These are phyloP conservation scores for Pilasporangium apinafurcum DNA, from an alignment of 352 stramenopile species.

Conservation along the genomic window DNA sequence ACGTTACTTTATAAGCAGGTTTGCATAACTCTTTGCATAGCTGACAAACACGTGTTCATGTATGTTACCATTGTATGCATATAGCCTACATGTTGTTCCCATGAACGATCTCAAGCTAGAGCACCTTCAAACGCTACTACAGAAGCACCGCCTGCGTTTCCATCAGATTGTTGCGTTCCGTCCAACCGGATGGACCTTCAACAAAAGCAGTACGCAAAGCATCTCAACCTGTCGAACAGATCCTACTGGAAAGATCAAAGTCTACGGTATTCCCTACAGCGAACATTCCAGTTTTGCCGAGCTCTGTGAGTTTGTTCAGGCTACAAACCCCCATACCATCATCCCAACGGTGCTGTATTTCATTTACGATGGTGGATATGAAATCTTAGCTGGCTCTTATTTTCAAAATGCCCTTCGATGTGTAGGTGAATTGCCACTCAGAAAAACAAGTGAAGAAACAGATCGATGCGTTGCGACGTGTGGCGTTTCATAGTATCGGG, in stretches of 20 bases:
- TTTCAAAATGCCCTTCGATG: not conserved
- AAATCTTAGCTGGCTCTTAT: not conserved
- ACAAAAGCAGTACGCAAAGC: slow-evolving; percentile 26
- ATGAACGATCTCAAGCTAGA: slow-evolving; percentile 94
- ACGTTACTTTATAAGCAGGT: slow-evolving; percentile 7
- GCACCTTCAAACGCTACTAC: slow-evolving; percentile 55
- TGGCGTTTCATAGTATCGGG: slow-evolving; percentile 55
- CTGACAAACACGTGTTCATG: too few species aligned
- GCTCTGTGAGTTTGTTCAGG: slow-evolving; percentile 89
- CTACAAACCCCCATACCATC: slow-evolving; percentile 83
- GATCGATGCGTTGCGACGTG: slow-evolving; percentile 53
- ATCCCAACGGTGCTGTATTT: slow-evolving; percentile 83
- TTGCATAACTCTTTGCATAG: not conserved
- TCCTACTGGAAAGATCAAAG: slow-evolving; percentile 69
- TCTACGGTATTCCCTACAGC: slow-evolving; percentile 95
- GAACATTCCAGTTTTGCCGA: slow-evolving; percentile 96
- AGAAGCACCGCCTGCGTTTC: slow-evolving; percentile 64
- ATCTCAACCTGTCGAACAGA: slow-evolving; percentile 76
- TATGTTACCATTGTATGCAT: slow-evolving; percentile 1
- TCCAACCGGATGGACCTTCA: slow-evolving; percentile 92
- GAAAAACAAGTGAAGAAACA: slow-evolving; percentile 65
- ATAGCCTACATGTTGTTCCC: slow-evolving; percentile 88
- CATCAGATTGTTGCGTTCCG: slow-evolving; percentile 90
- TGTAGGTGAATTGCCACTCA: slow-evolving; percentile 65
- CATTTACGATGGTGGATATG: not conserved